Base-by-base conservation (phyloP, 139 green algal genomes). In the Nannochloris sp. region DNA sequence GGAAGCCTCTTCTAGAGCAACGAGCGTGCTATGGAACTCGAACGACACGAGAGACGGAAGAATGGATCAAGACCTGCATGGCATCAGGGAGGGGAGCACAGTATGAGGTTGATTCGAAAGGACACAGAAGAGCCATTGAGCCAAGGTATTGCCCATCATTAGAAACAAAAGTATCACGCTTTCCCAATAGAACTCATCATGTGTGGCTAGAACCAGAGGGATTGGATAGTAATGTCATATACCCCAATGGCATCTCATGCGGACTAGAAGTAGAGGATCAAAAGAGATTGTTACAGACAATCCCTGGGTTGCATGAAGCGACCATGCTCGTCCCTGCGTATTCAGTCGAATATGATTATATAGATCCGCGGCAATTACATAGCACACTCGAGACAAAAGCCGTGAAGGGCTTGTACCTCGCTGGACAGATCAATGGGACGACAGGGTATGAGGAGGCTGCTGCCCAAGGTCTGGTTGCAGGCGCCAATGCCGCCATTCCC, bases 391-490 rank as follows among this genome's bases (percentile, higher is more conserved):
- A 86, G 61, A 79, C 73, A 9, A 63, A 63, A 12, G 49, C 53
- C 17, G 64, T 84, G 6, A 11, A 44, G 16, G 79, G 77, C 2
- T 75, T 86, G 30, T 86, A 69, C 67, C 63, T 86, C n/a, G 79
- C 79, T 2, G 79, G 79, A 0, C 79, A 86, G 70, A 82, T 86
- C 55, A 86, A 84, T 57, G 79, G 79, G 45, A 86, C 79, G 14
- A 86, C 79, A 3, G 79, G 79, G 0, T 85, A 85, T 51, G 79
- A 86, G 63, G 79, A 86, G 61, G 79, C 79, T 61, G 79, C 79
- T 40, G 79, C 79, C 3, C 77, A 84, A 59, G 79, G 79, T 12
- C 51, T 86, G 28, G 25, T 86, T 20, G 79, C 79, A 20, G 79
- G 79, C 2, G 73, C 73, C 36, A 86, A 86, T 56, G 79, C 79